Percentiles rank a stretch among this genome's conserved stretches.
Evolutionary conservation across 2,329 filamentous ascomycete genomes (phyloP).

Genomic region (Aspergillus sp.): DNA sequence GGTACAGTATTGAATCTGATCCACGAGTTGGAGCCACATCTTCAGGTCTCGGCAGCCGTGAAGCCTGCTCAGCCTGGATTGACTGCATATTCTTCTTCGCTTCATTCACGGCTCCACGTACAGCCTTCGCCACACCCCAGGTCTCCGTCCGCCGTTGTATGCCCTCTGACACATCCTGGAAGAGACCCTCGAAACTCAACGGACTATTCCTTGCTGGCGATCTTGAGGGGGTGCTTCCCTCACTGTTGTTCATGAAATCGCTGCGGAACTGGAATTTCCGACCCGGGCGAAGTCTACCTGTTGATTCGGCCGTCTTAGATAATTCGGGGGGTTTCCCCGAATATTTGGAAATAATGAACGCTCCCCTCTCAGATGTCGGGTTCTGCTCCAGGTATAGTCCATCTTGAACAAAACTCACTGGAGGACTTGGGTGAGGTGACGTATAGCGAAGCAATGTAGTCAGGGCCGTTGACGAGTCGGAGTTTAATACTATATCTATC

Average conservation of each 20-base stretch:
- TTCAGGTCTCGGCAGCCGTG: slow-evolving; percentile 25
- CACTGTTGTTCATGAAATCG: slow-evolving; percentile 30
- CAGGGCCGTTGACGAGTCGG: slow-evolving; percentile 84
- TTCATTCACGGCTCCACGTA: slow-evolving; percentile 49
- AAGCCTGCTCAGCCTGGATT: slow-evolving; percentile 40
- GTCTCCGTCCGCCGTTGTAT: slow-evolving; percentile 49
- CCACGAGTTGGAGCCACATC: slow-evolving; percentile 14
- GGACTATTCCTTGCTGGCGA: slow-evolving; percentile 40
- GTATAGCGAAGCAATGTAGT: slow-evolving; percentile 84
- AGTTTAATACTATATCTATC: slow-evolving; percentile 65
- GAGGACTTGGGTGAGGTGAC: slow-evolving; percentile 62
- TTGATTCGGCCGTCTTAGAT: slow-evolving; percentile 24
- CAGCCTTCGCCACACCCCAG: slow-evolving; percentile 51
- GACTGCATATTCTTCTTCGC: slow-evolving; percentile 48
- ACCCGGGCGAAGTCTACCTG: slow-evolving; percentile 17
- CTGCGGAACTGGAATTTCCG: slow-evolving; percentile 28
- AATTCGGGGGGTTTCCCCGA: slow-evolving; percentile 45
- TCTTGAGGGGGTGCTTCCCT: slow-evolving; percentile 33
- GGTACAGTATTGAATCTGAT: slow-evolving; percentile 12
- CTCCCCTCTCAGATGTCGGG: slow-evolving; percentile 43
- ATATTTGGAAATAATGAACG: slow-evolving; percentile 48
- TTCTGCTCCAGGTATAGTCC: slow-evolving; percentile 60
- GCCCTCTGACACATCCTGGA: slow-evolving; percentile 51
- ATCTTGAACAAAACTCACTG: slow-evolving; percentile 81
- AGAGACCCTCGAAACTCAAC: slow-evolving; percentile 46